Base-by-base conservation (phyloP, 1,139 yeast genomes). In the Lodderomyces jiufengensis region DNA sequence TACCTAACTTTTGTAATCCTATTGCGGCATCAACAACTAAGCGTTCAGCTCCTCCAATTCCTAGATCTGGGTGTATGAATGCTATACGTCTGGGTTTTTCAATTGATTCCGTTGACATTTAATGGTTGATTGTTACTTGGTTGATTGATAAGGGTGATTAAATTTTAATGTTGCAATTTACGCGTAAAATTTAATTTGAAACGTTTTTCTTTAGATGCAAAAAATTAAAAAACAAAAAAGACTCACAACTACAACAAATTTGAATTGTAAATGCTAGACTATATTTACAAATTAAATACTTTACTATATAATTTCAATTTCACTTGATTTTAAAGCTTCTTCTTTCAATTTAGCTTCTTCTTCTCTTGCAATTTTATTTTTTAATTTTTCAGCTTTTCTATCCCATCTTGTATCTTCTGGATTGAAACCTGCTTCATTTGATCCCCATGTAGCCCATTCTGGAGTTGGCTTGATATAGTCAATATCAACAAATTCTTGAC, bases 41-140 rank as follows among this genome's bases (percentile, higher is more conserved):
- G 41, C 99, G 68, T 57, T 92, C 99, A 0, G 99, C 99, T 4
- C 99, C 99, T 6, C 96, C 82, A 41, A 92, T 92, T 0, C 98
- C 98, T 37, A 92, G 64, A 61, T 92, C 99, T 0, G 99, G 99
- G 54, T 92, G 99, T 10, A 92, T 65, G 51, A 92, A 87, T 3
- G 97, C 97, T 29, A 90, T 73, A 40, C 48, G 52, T 36, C 41
- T 44, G 33, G 37, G 24, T 22, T 29, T 39, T 14, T 23, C 6
- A 5, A 5, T 7, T 18, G 20, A 7, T 18, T 18, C 32, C 9
- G 32, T 15, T 8, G 31, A 28, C 31, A 28, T 28, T n/a, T 21
- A 7, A n/a, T n/a, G 20, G 20, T 18, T 5, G 20, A 18, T 18
- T n/a, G 23, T 21, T 7, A 9, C 23, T 21, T 21, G 23, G 7